phyloP scores from a whole-genome alignment of 225 moss, liverwort and hornwort species.

The Sphagnum contortum region DNA sequence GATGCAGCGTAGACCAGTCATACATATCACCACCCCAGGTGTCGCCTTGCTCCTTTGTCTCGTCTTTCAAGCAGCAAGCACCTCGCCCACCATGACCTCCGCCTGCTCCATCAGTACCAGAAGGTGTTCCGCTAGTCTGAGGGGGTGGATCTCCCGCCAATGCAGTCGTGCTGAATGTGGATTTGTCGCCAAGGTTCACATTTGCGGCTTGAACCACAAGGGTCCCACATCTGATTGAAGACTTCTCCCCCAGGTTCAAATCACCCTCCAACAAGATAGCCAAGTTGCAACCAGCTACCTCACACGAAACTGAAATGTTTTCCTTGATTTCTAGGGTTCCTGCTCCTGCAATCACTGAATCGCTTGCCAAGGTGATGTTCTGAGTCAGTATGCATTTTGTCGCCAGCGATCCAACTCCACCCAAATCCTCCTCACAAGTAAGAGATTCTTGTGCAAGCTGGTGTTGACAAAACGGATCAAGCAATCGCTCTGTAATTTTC shows the following conservation, averaged over 20 bases:
- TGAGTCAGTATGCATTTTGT: conserved; percentile 38
- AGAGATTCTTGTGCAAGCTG: conserved; percentile 30
- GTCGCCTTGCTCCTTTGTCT: conserved; percentile 46
- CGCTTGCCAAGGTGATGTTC: conserved; percentile 29
- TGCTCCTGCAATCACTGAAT: conserved; percentile 39
- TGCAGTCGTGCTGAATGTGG: conserved; percentile 50
- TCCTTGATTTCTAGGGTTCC: conserved; percentile 60
- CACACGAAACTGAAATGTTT: conserved; percentile 40
- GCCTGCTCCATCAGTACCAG: conserved; percentile 60
- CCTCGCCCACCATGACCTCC: conserved; percentile 90
- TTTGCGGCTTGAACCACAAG: conserved; percentile 72
- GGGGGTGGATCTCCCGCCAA: conserved; percentile 76
- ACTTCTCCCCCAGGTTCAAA: conserved; percentile 50
- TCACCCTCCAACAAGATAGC: conserved; percentile 56
- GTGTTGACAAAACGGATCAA: conserved; percentile 7
- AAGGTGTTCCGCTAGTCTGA: conserved; percentile 65
- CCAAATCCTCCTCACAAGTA: conserved; percentile 66
- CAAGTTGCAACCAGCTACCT: conserved; percentile 59
- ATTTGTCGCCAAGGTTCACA: conserved; percentile 44
- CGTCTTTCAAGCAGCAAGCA: conserved; percentile 41
- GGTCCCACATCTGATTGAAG: conserved; percentile 57
- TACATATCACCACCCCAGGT: conserved; percentile 86
- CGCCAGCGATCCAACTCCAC: conserved; percentile 62
- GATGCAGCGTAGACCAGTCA: conserved; percentile 58
- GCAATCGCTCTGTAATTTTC: conserved; percentile 6